Conservation (phyloP, 306 rosid species). For the Elaeagnus macrophylla region DNA sequence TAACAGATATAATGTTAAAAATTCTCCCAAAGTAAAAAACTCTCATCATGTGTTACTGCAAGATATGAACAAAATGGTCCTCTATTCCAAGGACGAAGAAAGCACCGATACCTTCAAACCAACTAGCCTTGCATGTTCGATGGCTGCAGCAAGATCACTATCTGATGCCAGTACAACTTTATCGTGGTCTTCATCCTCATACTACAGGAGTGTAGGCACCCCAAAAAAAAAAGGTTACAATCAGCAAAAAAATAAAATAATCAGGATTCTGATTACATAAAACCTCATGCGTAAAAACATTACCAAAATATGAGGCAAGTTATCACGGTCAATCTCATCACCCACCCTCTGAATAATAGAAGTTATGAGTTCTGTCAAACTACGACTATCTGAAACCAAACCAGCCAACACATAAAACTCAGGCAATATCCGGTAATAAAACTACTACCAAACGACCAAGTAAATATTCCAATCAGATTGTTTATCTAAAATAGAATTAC, state of each 20-base stretch:
- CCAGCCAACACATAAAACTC: slow-evolving; percentile 20
- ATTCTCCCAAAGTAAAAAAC: too few species aligned
- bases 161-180: slow-evolving; percentile 81
- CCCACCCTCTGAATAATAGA: slow-evolving; percentile 75
- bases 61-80: too few species aligned
- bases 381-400: slow-evolving; percentile 56
- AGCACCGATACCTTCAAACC: slow-evolving; percentile 74
- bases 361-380: slow-evolving; percentile 66
- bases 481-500: too few species aligned
- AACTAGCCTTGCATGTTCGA: slow-evolving; percentile 78
- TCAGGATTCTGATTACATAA: slow-evolving; percentile 1
- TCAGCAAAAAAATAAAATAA: not conserved
- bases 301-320: slow-evolving; percentile 87
- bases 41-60: too few species aligned
- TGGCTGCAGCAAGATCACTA: slow-evolving; percentile 75
- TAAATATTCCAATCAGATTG: too few species aligned
- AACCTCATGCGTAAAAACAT: slow-evolving; percentile 6
- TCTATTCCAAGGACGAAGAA: not conserved
- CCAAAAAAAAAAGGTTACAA: slow-evolving; percentile 12
- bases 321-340: slow-evolving; percentile 54
- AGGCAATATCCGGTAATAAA: slow-evolving; percentile 12
- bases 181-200: slow-evolving; percentile 94
- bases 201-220: slow-evolving; percentile 34
- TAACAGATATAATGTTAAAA: too few species aligned
- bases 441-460: not conserved